Percentiles rank a stretch among this genome's conserved stretches.
phyloP scores from a whole-genome alignment of 2,329 filamentous ascomycete species.

The Aspergillus viridinutans region DNA sequence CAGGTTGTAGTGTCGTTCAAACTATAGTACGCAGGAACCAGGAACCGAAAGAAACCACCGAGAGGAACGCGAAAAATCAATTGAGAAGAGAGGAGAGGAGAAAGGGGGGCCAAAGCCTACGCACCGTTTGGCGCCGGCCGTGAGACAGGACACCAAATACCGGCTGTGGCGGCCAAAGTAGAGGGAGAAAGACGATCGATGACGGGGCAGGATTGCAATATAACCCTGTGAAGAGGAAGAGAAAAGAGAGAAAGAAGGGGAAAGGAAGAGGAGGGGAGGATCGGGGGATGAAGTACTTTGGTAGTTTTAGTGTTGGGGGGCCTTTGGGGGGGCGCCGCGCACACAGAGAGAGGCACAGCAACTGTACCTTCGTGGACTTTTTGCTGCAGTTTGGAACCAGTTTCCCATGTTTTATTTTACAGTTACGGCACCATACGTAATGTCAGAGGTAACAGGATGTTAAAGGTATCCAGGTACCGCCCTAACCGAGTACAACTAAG shows the following conservation, averaged over 20 bases:
- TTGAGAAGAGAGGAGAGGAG: slow-evolving; percentile 18
- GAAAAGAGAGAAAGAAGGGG: slow-evolving; percentile 10
- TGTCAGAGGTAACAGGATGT: no score
- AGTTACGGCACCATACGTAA: not conserved
- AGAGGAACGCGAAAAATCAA: slow-evolving; percentile 14
- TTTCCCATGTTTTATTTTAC: not conserved
- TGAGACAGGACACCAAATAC: slow-evolving; percentile 45
- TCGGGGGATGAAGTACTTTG: slow-evolving; percentile 9
- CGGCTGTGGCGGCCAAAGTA: slow-evolving; percentile 43
- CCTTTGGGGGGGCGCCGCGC: no score
- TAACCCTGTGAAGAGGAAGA: slow-evolving; percentile 18
- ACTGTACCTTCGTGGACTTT: no score
- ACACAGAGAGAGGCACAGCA: not conserved
- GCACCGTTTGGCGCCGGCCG: slow-evolving; percentile 45
- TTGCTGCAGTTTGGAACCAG: not conserved
- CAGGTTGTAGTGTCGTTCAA: not conserved
- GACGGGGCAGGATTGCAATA: slow-evolving; percentile 25
- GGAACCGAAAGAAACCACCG: slow-evolving; percentile 12
- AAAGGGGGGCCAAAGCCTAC: slow-evolving; percentile 40
- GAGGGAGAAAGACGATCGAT: slow-evolving; percentile 29
- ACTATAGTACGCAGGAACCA: slow-evolving; percentile 12
- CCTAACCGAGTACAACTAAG: no score
- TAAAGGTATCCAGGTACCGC: no score
- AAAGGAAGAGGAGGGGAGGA: slow-evolving; percentile 11
- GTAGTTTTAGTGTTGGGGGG: not conserved